Conservation (phyloP, 495 filamentous ascomycete species). For the Aspergillus olivimuriae region DNA sequence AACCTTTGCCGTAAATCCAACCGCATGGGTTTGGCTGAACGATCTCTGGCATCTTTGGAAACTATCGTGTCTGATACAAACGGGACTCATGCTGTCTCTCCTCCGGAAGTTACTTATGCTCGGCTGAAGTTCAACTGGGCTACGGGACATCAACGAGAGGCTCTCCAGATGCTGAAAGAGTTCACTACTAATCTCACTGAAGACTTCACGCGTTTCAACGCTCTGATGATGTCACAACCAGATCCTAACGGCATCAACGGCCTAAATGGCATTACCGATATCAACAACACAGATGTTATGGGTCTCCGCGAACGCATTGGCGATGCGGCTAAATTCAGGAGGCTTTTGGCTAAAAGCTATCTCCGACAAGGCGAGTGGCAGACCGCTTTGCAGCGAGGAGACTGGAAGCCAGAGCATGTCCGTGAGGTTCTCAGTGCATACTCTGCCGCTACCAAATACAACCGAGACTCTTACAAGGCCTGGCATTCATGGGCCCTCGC, state of each 20-base stretch:
- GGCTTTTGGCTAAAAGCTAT: constrained; percentile 88
- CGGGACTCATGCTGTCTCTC: constrained; percentile 46
- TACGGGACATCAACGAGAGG: constrained; percentile 59
- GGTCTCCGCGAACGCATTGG: constrained; percentile 35
- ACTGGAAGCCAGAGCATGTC: constrained; percentile 72
- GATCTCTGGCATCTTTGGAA: constrained; percentile 79
- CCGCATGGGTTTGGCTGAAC: constrained; percentile 91
- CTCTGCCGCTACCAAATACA: constrained; percentile 81
- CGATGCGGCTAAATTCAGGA: constrained; percentile 46
- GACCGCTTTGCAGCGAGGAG: constrained; percentile 69
- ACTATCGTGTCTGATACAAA: constrained; percentile 52
- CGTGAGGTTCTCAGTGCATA: constrained; percentile 74
- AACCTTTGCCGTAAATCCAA: constrained; percentile 95
- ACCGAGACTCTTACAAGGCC: constrained; percentile 93
- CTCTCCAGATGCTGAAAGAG: constrained; percentile 69
- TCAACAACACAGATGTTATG: constrained; percentile 31
- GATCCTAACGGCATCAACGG: constrained; percentile 46
- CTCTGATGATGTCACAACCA: constrained; percentile 42
- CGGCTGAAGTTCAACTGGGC: constrained; percentile 95
- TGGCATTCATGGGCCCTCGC: constrained; percentile 99
- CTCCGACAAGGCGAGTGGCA: constrained; percentile 96
- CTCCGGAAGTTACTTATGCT: constrained; percentile 81
- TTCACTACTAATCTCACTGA: constrained; percentile 77
- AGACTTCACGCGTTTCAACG: constrained; percentile 57
- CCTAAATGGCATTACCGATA: constrained; percentile 54